phyloP scores from a whole-genome alignment of 2,329 filamentous ascomycete genomes.

The Epicoccum nigrum region DNA sequence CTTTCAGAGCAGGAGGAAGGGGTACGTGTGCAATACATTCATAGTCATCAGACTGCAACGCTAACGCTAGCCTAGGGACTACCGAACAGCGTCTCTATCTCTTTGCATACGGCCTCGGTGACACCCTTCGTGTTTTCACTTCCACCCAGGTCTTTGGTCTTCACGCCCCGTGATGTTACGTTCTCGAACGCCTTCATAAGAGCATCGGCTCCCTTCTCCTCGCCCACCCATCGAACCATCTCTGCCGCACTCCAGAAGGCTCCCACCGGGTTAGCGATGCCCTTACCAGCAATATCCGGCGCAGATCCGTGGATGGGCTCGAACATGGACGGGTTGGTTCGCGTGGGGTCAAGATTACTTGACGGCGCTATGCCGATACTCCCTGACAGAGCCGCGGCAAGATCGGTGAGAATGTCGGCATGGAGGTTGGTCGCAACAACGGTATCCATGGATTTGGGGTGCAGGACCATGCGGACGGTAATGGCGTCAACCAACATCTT shows the following conservation, averaged over 20 bases:
- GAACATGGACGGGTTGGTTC: conserved; percentile 64
- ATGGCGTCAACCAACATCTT: conserved; percentile 60
- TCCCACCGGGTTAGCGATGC: conserved; percentile 67
- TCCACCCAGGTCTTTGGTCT: conserved; percentile 67
- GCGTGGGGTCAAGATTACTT: conserved; percentile 68
- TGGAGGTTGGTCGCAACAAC: conserved; percentile 56
- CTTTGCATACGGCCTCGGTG: conserved; percentile 62
- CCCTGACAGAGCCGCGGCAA: conserved; percentile 69
- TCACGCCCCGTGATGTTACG: conserved; percentile 61
- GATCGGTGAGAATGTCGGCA: conserved; percentile 70
- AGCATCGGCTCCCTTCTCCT: conserved; percentile 61
- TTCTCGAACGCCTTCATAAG: conserved; percentile 67
- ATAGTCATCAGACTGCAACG: too few species aligned
- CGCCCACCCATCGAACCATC: conserved; percentile 69
- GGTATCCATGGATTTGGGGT: conserved; percentile 54
- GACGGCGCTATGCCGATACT: conserved; percentile 73
- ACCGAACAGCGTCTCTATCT: conserved; percentile 55
- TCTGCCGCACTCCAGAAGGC: conserved; percentile 74
- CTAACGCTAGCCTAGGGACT: conserved; percentile 17
- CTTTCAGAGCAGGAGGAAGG: background rate
- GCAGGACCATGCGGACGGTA: conserved; percentile 56
- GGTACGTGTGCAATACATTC: conserved; percentile 22
- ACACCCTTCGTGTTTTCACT: conserved; percentile 62
- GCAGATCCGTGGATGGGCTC: conserved; percentile 69
- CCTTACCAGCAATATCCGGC: conserved; percentile 68